Percentiles rank a stretch among this genome's conserved stretches.
Conservation (phyloP, 306 rosid genomes). For the Canavalia gladiata region DNA sequence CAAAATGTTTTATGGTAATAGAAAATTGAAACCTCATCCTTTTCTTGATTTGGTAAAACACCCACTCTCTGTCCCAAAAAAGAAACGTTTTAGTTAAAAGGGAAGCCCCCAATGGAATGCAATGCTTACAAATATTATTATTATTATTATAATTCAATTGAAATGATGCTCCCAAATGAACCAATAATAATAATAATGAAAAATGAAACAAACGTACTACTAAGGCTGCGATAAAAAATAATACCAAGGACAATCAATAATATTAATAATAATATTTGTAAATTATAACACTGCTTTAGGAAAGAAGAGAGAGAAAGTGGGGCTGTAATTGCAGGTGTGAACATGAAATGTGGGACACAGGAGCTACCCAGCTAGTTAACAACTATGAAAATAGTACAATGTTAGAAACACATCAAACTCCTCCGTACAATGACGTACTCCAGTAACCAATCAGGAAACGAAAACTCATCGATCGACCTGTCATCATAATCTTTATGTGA, state of each 20-base stretch:
- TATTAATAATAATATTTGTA: no score
- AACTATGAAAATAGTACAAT: slow-evolving; percentile 22
- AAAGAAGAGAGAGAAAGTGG: background rate
- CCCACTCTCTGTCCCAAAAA: slow-evolving; percentile 17
- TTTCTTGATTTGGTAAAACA: slow-evolving; percentile 68
- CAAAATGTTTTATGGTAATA: slow-evolving; percentile 29
- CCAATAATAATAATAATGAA: background rate
- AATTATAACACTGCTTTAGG: background rate
- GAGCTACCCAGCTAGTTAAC: background rate
- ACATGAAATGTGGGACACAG: slow-evolving; percentile 25
- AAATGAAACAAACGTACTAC: no score
- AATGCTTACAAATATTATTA: no score
- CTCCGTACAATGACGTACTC: slow-evolving; percentile 49
- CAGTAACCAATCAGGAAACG: slow-evolving; percentile 6
- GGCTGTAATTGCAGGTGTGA: background rate
- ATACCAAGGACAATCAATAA: background rate
- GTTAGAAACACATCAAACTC: slow-evolving; percentile 35
- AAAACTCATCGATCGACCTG: slow-evolving; percentile 36
- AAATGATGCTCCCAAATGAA: background rate
- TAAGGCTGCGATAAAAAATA: no score
- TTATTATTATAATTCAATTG: background rate
- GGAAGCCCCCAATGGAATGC: background rate
- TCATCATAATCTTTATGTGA: slow-evolving; percentile 34
- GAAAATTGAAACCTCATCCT: slow-evolving; percentile 49
- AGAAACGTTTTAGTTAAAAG: slow-evolving; percentile 1